Conservation (phyloP, 176 grass and related monocot species). For the Rhynchospora breviuscula region DNA sequence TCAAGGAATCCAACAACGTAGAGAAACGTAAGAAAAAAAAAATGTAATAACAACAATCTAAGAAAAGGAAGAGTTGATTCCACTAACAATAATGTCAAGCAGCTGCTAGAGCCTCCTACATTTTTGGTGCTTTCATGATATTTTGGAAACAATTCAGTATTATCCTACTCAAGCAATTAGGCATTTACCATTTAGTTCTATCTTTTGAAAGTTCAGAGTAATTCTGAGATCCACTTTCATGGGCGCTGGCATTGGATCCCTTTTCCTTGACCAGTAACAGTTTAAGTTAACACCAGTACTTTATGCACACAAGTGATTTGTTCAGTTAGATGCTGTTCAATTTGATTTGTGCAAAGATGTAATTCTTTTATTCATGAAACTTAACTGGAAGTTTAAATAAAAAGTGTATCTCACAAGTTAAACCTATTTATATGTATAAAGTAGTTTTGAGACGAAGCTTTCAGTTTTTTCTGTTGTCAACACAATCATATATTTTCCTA, state of each 20-base stretch:
- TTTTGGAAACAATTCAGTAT: not conserved
- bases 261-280: not conserved
- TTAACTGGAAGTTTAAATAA: not conserved
- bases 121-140: not conserved
- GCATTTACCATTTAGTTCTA: not conserved
- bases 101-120: not conserved
- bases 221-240: not conserved
- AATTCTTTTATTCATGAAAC: not conserved
- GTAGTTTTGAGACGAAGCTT: not conserved
- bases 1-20: too few species aligned
- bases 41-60: too few species aligned
- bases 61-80: too few species aligned
- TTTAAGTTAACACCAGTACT: too few species aligned
- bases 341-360: not conserved
- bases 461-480: not conserved
- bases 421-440: not conserved
- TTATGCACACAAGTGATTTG: not conserved
- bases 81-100: too few species aligned
- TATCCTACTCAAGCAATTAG: not conserved
- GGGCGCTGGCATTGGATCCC: not conserved
- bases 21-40: too few species aligned
- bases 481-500: not conserved
- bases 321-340: not conserved
- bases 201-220: not conserved
- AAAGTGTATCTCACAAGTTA: not conserved